Conservation (phyloP, 331 rosid species). For the Acacia pycnantha region DNA sequence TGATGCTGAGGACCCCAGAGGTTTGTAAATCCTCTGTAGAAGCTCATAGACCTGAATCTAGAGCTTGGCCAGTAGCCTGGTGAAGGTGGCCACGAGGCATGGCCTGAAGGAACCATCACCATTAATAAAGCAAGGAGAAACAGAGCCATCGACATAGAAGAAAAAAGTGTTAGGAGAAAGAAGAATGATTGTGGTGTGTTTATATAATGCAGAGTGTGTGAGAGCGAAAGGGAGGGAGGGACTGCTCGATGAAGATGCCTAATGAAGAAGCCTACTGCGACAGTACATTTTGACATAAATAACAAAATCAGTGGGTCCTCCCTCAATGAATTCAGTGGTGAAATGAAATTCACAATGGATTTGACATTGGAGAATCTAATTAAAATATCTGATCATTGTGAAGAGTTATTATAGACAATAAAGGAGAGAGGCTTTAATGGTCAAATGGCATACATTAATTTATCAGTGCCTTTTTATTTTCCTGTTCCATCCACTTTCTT, state of each 20-base stretch:
- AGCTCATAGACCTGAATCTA: conserved; percentile 59
- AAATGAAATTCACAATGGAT: conserved; percentile 24
- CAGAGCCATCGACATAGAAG: conserved; percentile 45
- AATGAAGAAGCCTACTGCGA: conserved; percentile 44
- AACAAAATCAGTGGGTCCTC: conserved; percentile 47
- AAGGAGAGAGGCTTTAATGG: not conserved
- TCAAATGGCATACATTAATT: not conserved
- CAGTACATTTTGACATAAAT: conserved; percentile 47
- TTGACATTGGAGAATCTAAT: not conserved
- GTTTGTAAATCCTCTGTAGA: conserved; percentile 60
- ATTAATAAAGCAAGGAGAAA: conserved; percentile 41
- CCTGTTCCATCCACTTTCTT: conserved; percentile 34
- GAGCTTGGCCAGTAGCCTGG: conserved; percentile 93
- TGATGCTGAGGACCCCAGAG: conserved; percentile 96
- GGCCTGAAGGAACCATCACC: conserved; percentile 47
- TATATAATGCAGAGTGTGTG: conserved; percentile 43
- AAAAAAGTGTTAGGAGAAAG: conserved; percentile 26
- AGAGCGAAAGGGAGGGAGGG: conserved; percentile 40
- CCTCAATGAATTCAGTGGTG: not conserved
- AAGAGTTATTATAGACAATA: conserved; percentile 16
- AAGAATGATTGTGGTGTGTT: conserved; percentile 40
- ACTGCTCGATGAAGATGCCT: conserved; percentile 28
- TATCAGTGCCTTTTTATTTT: conserved; percentile 15
- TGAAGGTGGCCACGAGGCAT: conserved; percentile 80
- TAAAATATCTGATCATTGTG: not conserved